Base-by-base conservation (phyloP, 2,329 filamentous ascomycete species). In the Ascocoryne sarcoides region DNA sequence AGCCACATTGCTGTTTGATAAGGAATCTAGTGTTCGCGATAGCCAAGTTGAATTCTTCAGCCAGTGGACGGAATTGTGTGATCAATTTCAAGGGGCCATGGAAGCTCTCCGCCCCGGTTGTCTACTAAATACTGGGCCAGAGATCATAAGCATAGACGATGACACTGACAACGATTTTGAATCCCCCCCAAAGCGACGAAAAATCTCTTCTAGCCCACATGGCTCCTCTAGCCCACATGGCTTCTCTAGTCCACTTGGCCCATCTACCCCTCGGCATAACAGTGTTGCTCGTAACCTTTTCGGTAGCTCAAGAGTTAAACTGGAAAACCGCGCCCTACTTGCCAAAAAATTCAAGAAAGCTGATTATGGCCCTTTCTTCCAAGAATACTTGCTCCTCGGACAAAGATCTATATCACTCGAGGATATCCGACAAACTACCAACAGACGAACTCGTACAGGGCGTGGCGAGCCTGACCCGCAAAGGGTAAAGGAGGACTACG, bases 401-500 rank as follows among this genome's bases (percentile, higher is more conserved):
- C 31, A 20, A 7, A n/a, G 39, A 20, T 15, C 43, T 18, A 37
- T 46, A 31, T 17, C 43, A 0, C 54, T 64, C 20, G 50, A 54
- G 10, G 57, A 61, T 2, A 73, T 84, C 1, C 68, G 71, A 0
- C 59, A 65, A 0, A 68, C 77, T 9, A 79, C 82, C 10, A 59
- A 64, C 14, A 60, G 65, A 3, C 73, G 74, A 10, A 72, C 70
- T 18, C 66, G 66, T 14, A 70, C 75, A 0, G 77, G 79, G 0
- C 66, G 79, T 49, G 76, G 76, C 0, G 70, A 72, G 5, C 66
- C 77, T 0, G 71, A 76, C 0, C 71, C 78, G 0, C 69, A 73
- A 0, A 71, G 75, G 28, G 76, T 82, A 0, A 76, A 79, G 16
- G 70, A 78, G 19, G 65, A 66, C 0, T 64, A 84, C 63, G 67